Percentiles rank a stretch among this genome's conserved stretches.
These are phyloP conservation scores for Helianthus tuberosus DNA, from an alignment of 129 eudicot genomes.

Conservation along the genomic window DNA sequence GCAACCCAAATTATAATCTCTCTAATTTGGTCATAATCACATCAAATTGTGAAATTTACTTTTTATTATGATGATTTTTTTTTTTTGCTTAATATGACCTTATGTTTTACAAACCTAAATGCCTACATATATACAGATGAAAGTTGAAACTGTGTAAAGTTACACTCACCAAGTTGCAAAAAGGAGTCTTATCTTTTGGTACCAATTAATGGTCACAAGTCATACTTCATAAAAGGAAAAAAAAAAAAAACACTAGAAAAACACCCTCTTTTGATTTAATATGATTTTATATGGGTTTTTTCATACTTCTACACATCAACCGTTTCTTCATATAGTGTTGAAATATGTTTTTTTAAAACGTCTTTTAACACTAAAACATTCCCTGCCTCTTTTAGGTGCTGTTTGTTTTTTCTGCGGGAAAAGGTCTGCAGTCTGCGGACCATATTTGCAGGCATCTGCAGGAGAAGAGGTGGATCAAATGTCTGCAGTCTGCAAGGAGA, in stretches of 20 bases:
- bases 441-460: too few relatives aligned
- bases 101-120: background rate
- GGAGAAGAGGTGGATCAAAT: too few relatives aligned
- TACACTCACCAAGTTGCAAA: slow-evolving; percentile 8
- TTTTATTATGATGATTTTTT: too few relatives aligned
- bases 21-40: background rate
- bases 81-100: background rate
- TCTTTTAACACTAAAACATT: too few relatives aligned
- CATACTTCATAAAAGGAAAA: background rate
- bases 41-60: background rate
- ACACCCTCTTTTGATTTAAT: background rate
- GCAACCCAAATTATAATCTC: too few relatives aligned
- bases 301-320: background rate
- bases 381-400: background rate
- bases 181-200: slow-evolving; percentile 4
- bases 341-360: background rate
- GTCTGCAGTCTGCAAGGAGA: too few relatives aligned
- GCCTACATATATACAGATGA: background rate
- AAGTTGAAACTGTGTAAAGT: background rate
- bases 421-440: too few relatives aligned
- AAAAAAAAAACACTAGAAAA: background rate
- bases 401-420: too few relatives aligned
- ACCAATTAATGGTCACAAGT: background rate
- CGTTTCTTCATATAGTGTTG: too few relatives aligned
- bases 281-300: background rate